phyloP scores from a whole-genome alignment of 78 protist species.

The Chrysochromulina parva region DNA sequence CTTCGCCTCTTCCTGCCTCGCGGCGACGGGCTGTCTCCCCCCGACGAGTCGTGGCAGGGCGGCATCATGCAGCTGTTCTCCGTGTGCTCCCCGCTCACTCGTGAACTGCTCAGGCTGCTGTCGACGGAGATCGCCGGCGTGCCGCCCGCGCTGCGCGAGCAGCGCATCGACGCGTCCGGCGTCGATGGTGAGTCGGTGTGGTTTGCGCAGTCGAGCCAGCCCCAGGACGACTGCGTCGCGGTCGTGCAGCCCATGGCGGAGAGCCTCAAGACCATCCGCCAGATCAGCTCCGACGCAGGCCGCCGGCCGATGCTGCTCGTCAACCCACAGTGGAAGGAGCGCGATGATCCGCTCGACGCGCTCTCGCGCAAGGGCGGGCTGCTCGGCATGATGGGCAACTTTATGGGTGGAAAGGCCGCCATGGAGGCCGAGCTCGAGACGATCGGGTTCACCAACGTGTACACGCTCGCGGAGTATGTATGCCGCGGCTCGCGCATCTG shows the following conservation, averaged over 20 bases:
- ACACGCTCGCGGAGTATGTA: not conserved
- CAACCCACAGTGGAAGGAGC: conserved; percentile 11
- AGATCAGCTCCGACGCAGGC: not conserved
- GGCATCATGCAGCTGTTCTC: conserved; percentile 38
- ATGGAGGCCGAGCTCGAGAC: not conserved
- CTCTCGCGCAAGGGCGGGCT: conserved; percentile 8
- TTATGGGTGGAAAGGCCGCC: not conserved
- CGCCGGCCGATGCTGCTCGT: not conserved
- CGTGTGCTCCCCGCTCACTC: not conserved
- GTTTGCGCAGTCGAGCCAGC: conserved; percentile 1
- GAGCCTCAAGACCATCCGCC: not conserved
- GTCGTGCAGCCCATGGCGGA: conserved; percentile 22
- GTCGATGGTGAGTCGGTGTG: conserved; percentile 12
- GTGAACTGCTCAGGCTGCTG: not conserved
- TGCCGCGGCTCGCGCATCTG: not conserved
- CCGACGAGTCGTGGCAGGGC: conserved; percentile 30
- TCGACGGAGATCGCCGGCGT: not conserved
- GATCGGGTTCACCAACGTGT: not conserved
- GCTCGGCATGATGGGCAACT: not conserved
- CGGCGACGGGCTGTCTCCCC: not conserved
- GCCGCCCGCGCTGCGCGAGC: not conserved
- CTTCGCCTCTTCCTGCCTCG: conserved; percentile 1
- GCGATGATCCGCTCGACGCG: not conserved
- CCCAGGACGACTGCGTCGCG: not conserved
- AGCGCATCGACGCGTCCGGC: conserved; percentile 25